A percentile compares a stretch with the other conserved stretches of the same genome.
Evolutionary conservation across 257 asterid genomes (phyloP).

Genomic region (Rhazya stricta): DNA sequence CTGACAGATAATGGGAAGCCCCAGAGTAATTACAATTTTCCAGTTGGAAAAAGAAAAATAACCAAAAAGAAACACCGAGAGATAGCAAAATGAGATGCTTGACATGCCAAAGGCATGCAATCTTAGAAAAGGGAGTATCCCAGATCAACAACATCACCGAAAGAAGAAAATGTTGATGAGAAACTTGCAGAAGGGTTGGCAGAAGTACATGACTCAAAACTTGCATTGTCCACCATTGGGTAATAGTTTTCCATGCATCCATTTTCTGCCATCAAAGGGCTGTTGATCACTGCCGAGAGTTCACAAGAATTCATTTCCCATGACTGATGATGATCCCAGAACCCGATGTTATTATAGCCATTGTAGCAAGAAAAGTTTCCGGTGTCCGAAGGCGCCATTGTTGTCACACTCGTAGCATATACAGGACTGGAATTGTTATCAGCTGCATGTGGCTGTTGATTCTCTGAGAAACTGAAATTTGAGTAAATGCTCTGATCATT

Average conservation of each 20-base stretch:
- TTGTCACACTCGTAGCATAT: conserved; percentile 15
- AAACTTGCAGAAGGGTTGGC: conserved; percentile 24
- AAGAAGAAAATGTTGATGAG: conserved; percentile 40
- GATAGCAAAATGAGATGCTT: background rate
- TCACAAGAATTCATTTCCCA: conserved; percentile 59
- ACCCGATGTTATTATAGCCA: conserved; percentile 22
- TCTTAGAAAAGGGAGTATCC: conserved; percentile 41
- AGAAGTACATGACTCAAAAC: conserved; percentile 22
- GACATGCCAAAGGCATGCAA: background rate
- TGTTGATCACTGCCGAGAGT: conserved; percentile 56
- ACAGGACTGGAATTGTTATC: background rate
- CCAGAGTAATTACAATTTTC: conserved; percentile 9
- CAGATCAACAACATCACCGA: conserved; percentile 50
- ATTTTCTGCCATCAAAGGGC: conserved; percentile 22
- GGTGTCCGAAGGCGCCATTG: conserved; percentile 20
- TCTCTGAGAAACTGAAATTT: conserved; percentile 15
- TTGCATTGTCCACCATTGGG: conserved; percentile 19
- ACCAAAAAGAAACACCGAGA: background rate
- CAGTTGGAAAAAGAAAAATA: conserved; percentile 5
- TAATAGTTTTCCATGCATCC: conserved; percentile 17
- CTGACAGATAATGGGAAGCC: conserved; percentile 1
- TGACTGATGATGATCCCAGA: conserved; percentile 34
- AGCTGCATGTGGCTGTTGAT: conserved; percentile 12
- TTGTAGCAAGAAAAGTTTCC: conserved; percentile 17
- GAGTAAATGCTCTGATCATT: conserved; percentile 13